phyloP scores from a whole-genome alignment of 2,329 filamentous ascomycete genomes.

The Pseudomassariella vexata region DNA sequence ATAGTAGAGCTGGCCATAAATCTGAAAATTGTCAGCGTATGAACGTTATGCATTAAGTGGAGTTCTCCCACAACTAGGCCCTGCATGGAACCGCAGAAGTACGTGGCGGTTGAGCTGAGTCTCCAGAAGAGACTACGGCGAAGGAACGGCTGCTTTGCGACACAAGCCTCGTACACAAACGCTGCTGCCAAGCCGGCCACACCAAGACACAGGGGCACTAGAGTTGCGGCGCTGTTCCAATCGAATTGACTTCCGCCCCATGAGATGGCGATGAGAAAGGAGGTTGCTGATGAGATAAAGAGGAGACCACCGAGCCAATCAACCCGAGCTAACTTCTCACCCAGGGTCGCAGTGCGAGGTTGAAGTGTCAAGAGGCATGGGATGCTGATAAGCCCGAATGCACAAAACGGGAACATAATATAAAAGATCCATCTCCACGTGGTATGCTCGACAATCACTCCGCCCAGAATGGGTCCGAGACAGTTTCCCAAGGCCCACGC shows the following conservation, averaged over 20 bases:
- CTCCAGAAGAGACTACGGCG: conserved; percentile 21
- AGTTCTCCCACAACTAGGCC: conserved; percentile 24
- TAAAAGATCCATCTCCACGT: conserved; percentile 44
- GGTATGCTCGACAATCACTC: conserved; percentile 24
- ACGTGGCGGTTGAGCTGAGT: conserved; percentile 20
- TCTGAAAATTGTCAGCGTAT: background rate
- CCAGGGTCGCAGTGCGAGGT: conserved; percentile 19
- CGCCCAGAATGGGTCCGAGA: conserved; percentile 31
- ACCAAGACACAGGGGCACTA: conserved; percentile 37
- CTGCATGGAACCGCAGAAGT: conserved; percentile 23
- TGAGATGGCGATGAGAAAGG: conserved; percentile 36
- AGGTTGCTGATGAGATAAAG: conserved; percentile 32
- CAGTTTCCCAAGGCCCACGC: conserved; percentile 35
- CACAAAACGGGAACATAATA: conserved; percentile 36
- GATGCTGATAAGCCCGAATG: conserved; percentile 27
- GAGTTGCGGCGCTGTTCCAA: conserved; percentile 32
- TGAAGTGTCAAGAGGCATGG: conserved; percentile 33
- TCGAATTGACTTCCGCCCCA: conserved; percentile 35
- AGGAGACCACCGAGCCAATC: conserved; percentile 37
- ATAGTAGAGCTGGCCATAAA: conserved; percentile 7
- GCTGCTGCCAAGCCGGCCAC: conserved; percentile 29
- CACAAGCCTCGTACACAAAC: conserved; percentile 27
- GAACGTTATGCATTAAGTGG: background rate
- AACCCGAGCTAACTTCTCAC: conserved; percentile 26
- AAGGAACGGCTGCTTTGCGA: conserved; percentile 24